Evolutionary conservation across 2,329 filamentous ascomycete species (phyloP).

Genomic region (Myriosclerotinia curreyana): DNA sequence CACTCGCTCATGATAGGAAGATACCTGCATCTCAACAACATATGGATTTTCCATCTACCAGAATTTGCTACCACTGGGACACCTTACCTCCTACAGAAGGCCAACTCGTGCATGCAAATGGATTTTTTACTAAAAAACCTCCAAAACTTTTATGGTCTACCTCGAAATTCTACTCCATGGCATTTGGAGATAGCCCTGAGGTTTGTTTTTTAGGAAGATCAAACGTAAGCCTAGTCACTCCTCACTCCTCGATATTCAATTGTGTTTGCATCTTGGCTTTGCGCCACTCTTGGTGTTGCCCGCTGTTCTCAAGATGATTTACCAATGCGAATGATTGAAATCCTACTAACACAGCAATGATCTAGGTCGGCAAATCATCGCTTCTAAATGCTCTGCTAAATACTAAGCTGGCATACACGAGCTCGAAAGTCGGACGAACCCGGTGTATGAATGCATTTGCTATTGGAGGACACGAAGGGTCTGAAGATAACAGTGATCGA

Average conservation of each 20-base stretch:
- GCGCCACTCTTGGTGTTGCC: neutral
- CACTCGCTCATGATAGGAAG: constrained; percentile 3
- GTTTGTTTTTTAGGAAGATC: constrained; percentile 61
- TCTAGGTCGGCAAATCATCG: constrained; percentile 59
- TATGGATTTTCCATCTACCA: constrained; percentile 15
- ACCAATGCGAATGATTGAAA: neutral
- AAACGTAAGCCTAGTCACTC: constrained; percentile 46
- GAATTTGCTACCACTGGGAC: constrained; percentile 50
- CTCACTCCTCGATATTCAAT: neutral
- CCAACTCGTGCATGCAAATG: constrained; percentile 47
- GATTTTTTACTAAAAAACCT: constrained; percentile 47
- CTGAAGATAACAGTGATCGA: constrained; percentile 32
- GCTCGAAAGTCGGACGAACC: constrained; percentile 59
- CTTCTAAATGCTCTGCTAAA: constrained; percentile 63
- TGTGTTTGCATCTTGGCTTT: neutral
- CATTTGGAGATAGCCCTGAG: constrained; percentile 44
- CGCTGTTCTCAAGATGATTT: neutral
- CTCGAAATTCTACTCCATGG: constrained; percentile 57
- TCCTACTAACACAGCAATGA: neutral
- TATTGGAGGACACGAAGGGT: constrained; percentile 45
- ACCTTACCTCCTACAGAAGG: constrained; percentile 44
- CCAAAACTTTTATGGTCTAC: constrained; percentile 59
- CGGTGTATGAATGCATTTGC: constrained; percentile 65
- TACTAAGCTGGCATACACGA: constrained; percentile 52
- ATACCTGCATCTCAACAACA: constrained; percentile 3